These are phyloP conservation scores for Dioscorea cayenensis DNA, from an alignment of 116 monocot genomes.

Conservation along the genomic window DNA sequence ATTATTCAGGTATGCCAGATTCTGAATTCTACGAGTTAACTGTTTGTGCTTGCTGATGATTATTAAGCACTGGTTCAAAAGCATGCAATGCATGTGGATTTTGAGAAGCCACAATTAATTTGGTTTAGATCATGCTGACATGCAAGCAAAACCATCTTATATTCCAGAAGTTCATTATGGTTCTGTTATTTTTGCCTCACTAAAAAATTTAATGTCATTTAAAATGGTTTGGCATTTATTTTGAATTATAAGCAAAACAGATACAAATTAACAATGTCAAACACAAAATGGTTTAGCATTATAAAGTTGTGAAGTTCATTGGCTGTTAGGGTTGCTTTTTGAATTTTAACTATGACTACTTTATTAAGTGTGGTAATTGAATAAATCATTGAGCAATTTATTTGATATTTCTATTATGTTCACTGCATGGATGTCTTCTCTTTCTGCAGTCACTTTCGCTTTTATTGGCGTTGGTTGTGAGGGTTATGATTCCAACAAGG, in stretches of 20 bases:
- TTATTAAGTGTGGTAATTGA: background rate
- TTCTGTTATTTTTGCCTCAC: background rate
- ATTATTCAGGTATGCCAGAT: constrained; percentile 54
- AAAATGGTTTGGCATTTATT: background rate
- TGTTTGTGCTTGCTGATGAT: background rate
- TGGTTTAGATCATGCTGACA: background rate
- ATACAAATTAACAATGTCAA: too few species aligned
- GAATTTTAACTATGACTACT: background rate
- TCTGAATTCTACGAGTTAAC: background rate
- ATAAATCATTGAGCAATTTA: background rate
- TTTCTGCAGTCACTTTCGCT: constrained; percentile 57
- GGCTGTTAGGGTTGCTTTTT: too few species aligned
- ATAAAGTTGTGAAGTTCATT: too few species aligned
- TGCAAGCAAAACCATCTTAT: background rate
- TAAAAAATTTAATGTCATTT: background rate
- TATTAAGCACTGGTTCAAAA: background rate
- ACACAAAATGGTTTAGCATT: too few species aligned
- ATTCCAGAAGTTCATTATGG: background rate
- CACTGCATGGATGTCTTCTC: background rate
- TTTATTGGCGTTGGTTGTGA: constrained; percentile 52
- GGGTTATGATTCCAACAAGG: constrained; percentile 35
- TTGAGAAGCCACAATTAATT: background rate
- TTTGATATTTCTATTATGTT: background rate
- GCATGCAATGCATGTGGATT: background rate
- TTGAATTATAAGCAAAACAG: too few species aligned